Percentiles rank a stretch among this genome's conserved stretches.
These are phyloP conservation scores for Epichloe coenophiala DNA, from an alignment of 2,329 filamentous ascomycete genomes.

Conservation along the genomic window DNA sequence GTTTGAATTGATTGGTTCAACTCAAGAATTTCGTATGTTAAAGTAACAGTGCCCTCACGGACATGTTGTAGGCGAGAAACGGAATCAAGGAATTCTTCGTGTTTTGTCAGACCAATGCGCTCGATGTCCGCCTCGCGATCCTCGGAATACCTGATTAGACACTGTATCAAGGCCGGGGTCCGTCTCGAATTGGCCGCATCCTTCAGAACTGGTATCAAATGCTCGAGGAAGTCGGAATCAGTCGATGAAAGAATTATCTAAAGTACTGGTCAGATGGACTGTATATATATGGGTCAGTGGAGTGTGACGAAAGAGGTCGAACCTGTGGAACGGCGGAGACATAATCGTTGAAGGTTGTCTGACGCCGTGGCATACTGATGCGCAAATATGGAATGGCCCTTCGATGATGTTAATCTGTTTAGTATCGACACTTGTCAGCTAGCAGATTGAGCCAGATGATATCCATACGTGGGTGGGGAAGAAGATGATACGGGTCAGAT, in stretches of 20 bases:
- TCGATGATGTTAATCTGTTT: neutral
- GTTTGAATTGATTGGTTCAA: conserved; percentile 90
- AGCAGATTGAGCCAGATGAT: neutral
- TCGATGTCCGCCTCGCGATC: conserved; percentile 88
- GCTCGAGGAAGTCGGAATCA: conserved; percentile 88
- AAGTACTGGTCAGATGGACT: conserved; percentile 2
- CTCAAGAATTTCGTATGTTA: conserved; percentile 83
- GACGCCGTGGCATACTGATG: conserved; percentile 29
- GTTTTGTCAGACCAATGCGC: conserved; percentile 84
- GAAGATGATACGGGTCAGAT: too few relatives aligned
- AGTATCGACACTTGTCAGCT: neutral
- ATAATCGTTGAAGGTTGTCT: conserved; percentile 33
- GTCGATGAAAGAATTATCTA: conserved; percentile 88
- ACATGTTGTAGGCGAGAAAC: conserved; percentile 90
- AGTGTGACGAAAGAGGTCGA: neutral
- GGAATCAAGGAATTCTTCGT: conserved; percentile 89
- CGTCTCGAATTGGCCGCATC: conserved; percentile 70
- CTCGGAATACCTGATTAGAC: conserved; percentile 58
- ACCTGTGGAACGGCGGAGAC: conserved; percentile 33
- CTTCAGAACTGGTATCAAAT: conserved; percentile 85
- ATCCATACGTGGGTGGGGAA: too few relatives aligned
- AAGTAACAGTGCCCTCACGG: conserved; percentile 73
- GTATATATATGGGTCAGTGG: neutral
- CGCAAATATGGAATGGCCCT: conserved; percentile 1
- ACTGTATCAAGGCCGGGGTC: conserved; percentile 60